phyloP scores from a whole-genome alignment of 192 early-diverging fungal genomes.

The Rhizoclosmatium globosum region DNA sequence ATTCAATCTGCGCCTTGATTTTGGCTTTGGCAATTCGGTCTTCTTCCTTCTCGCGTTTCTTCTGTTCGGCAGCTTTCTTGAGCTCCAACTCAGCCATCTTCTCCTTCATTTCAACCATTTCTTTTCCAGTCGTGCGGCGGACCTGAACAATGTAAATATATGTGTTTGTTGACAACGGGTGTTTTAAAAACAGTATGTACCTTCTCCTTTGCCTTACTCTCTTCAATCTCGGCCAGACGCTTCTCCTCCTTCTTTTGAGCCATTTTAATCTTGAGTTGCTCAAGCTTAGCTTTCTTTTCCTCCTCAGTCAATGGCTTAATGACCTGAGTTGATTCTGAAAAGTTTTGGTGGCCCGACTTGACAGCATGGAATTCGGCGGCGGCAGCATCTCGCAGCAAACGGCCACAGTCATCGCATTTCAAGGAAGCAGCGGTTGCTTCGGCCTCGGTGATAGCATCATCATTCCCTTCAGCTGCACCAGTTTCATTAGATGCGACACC shows the following conservation, averaged over 20 bases:
- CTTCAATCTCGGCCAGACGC: conserved; percentile 66
- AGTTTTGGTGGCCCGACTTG: conserved; percentile 75
- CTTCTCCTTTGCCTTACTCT: conserved; percentile 75
- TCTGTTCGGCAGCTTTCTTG: conserved; percentile 75
- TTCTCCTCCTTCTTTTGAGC: conserved; percentile 72
- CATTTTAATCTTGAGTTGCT: conserved; percentile 72
- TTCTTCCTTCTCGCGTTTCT: conserved; percentile 80
- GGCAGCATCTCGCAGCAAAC: conserved; percentile 77
- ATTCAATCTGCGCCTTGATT: conserved; percentile 82
- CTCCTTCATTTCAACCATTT: conserved; percentile 72
- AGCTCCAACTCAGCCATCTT: conserved; percentile 77
- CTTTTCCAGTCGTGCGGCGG: conserved; percentile 74
- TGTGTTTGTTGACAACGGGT: no score
- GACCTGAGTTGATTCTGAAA: conserved; percentile 75
- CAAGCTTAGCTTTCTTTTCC: conserved; percentile 77
- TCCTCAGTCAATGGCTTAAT: conserved; percentile 84
- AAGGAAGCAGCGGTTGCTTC: conserved; percentile 83
- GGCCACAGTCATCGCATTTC: conserved; percentile 83
- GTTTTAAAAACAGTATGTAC: conserved; percentile 1
- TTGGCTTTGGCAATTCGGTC: conserved; percentile 77
- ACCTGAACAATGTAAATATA: conserved; percentile 37
- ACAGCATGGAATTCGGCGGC: conserved; percentile 82
- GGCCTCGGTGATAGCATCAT: conserved; percentile 25
- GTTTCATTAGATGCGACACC: conserved; percentile 35
- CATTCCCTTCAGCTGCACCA: conserved; percentile 17